These are phyloP conservation scores for Euphrasia arctica DNA, from an alignment of 305 asterid species.

Conservation along the genomic window DNA sequence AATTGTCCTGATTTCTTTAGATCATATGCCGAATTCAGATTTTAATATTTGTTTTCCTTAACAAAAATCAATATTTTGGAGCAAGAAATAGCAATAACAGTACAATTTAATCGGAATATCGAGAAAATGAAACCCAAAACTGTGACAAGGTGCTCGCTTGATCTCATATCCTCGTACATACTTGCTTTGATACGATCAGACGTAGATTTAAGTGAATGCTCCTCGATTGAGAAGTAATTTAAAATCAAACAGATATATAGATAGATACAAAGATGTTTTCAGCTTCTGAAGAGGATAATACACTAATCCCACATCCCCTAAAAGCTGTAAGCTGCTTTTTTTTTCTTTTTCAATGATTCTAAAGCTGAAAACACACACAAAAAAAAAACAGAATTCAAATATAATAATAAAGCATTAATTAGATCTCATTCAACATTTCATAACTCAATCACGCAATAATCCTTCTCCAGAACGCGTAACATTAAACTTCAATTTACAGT, in stretches of 20 bases:
- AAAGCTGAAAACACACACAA: not conserved
- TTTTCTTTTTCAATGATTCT: not conserved
- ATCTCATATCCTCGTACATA: not conserved
- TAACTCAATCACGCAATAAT: not conserved
- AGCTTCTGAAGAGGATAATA: not conserved
- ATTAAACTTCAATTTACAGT: conserved; percentile 19
- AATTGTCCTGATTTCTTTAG: not conserved
- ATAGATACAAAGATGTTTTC: too few relatives aligned
- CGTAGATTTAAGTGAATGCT: not conserved
- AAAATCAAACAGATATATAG: too few relatives aligned
- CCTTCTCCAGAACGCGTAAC: not conserved
- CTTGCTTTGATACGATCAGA: not conserved
- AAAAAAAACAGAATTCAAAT: conserved; percentile 1
- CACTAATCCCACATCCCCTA: not conserved
- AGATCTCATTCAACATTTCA: conserved; percentile 28
- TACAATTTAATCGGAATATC: not conserved
- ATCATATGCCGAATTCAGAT: not conserved
- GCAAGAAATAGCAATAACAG: not conserved
- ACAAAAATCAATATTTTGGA: not conserved
- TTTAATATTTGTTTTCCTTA: not conserved
- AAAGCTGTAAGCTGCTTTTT: not conserved
- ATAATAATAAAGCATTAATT: not conserved
- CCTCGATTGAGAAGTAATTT: too few relatives aligned
- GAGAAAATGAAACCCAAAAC: not conserved
- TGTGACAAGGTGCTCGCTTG: not conserved